Evolutionary conservation across 345 rosid species (phyloP).

Genomic region (Pseudoturritis turrita): DNA sequence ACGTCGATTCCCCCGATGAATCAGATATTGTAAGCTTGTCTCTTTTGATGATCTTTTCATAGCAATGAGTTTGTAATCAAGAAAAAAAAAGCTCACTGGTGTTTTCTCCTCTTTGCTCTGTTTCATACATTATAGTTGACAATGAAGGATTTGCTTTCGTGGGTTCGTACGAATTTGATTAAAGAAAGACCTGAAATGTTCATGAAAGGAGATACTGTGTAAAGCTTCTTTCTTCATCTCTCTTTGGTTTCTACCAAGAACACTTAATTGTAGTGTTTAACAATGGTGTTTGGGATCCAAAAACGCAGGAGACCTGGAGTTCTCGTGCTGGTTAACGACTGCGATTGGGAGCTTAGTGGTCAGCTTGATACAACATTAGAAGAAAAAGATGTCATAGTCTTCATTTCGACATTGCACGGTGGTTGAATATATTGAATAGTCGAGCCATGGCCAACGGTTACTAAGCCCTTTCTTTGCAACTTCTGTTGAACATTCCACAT

Average conservation of each 20-base stretch:
- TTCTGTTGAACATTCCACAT: background rate
- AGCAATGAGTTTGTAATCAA: no score
- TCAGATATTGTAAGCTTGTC: no score
- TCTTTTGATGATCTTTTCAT: no score
- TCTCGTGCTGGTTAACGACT: conserved; percentile 70
- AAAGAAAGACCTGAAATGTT: no score
- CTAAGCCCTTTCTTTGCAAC: background rate
- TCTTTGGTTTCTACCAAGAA: no score
- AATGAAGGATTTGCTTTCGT: no score
- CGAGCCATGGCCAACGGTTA: background rate
- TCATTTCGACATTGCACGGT: conserved; percentile 80
- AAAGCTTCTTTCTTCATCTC: background rate
- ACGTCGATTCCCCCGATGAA: no score
- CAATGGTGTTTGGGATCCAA: background rate
- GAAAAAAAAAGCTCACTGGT: no score
- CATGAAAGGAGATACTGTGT: background rate
- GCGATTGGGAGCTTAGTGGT: conserved; percentile 81
- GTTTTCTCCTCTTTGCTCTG: no score
- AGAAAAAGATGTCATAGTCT: conserved; percentile 60
- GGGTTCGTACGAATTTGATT: no score
- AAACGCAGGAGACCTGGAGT: conserved; percentile 70
- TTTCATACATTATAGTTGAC: no score
- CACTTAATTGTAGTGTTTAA: no score
- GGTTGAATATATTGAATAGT: conserved; percentile 35
- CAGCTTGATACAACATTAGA: conserved; percentile 64